Evolutionary conservation across 768 basidiomycete genomes (phyloP).

Genomic region (Russula sp.): DNA sequence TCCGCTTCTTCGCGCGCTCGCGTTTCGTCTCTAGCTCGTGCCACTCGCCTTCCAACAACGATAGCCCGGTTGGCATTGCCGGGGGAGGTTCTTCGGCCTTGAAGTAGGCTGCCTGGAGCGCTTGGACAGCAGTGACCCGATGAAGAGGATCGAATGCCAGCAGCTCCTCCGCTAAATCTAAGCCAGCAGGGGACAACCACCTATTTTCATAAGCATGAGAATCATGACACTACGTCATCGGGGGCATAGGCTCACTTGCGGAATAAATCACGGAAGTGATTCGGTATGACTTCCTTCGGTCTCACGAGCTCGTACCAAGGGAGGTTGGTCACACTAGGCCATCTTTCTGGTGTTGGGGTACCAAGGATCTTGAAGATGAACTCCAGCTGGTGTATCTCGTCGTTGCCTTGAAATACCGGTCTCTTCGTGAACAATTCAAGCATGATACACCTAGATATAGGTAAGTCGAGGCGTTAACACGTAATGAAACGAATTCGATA

Average conservation of each 20-base stretch:
- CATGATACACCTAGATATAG: constrained; percentile 83
- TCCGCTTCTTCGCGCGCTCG: constrained; percentile 77
- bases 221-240: not conserved
- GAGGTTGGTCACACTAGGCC: constrained; percentile 75
- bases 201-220: constrained; percentile 34
- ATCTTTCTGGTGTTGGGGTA: constrained; percentile 75
- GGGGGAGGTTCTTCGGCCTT: constrained; percentile 68
- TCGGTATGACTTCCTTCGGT: constrained; percentile 67
- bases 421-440: constrained; percentile 94
- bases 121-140: constrained; percentile 72
- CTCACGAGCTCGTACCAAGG: constrained; percentile 99
- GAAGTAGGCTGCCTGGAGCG: constrained; percentile 83
- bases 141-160: constrained; percentile 75
- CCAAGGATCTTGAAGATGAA: constrained; percentile 89
- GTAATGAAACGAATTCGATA: constrained; percentile 31
- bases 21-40: constrained; percentile 96
- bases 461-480: not conserved
- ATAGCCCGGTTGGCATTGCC: constrained; percentile 72
- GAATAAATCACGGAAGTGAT: constrained; percentile 80
- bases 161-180: constrained; percentile 82
- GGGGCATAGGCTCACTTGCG: constrained; percentile 52
- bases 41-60: constrained; percentile 88
- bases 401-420: constrained; percentile 96
- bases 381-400: constrained; percentile 96
- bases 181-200: constrained; percentile 79